Conservation (phyloP, 345 rosid species). For the Salix caprea region DNA sequence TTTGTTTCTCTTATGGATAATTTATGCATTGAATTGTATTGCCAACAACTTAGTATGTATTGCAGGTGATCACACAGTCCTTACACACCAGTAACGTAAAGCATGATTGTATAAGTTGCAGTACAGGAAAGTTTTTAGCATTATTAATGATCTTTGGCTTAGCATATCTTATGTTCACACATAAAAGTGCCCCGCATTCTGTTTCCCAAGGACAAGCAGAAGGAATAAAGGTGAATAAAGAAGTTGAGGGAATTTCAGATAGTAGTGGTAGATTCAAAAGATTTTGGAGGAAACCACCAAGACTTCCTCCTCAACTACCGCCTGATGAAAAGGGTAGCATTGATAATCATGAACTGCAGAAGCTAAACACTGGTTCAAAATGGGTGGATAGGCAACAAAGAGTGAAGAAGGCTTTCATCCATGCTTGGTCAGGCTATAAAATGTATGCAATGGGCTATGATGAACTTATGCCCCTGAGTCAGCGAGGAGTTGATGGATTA, state of each 20-base stretch:
- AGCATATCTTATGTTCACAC: slow-evolving; percentile 54
- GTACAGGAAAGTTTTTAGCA: slow-evolving; percentile 77
- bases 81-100: slow-evolving; percentile 44
- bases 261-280: slow-evolving; percentile 41
- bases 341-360: slow-evolving; percentile 23
- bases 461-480: slow-evolving; percentile 86
- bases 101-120: slow-evolving; percentile 62
- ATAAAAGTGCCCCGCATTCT: slow-evolving; percentile 35
- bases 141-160: slow-evolving; percentile 65
- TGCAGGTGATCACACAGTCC: slow-evolving; percentile 71
- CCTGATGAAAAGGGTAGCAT: slow-evolving; percentile 56
- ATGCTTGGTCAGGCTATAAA: slow-evolving; percentile 95
- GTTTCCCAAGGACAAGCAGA: slow-evolving; percentile 29
- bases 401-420: slow-evolving; percentile 78
- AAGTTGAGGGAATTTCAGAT: slow-evolving; percentile 34
- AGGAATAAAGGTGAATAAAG: slow-evolving; percentile 20
- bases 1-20: not conserved
- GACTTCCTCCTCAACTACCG: slow-evolving; percentile 83
- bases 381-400: slow-evolving; percentile 68
- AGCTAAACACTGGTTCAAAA: slow-evolving; percentile 30
- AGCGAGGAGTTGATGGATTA: slow-evolving; percentile 70
- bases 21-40: not conserved
- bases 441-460: slow-evolving; percentile 85
- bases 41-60: not conserved
- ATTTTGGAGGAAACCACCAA: slow-evolving; percentile 74